phyloP scores from a whole-genome alignment of 140 eudicot genomes.

The Anethum foeniculum region DNA sequence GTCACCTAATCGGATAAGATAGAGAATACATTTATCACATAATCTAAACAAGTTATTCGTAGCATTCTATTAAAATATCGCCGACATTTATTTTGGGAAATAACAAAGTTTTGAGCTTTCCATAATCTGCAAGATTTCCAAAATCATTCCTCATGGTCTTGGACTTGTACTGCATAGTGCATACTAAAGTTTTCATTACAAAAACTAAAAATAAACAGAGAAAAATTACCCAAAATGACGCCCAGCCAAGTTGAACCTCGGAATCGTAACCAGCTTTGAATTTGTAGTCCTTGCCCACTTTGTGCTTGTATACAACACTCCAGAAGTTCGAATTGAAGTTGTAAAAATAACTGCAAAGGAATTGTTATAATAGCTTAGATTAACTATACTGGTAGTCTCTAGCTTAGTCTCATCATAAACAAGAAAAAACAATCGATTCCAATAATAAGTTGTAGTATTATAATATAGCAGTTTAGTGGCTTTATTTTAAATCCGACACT shows the following conservation, averaged over 20 bases:
- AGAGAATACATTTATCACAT: neutral
- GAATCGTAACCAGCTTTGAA: constrained; percentile 96
- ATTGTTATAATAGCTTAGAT: neutral
- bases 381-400: neutral
- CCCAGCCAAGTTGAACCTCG: constrained; percentile 80
- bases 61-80: neutral
- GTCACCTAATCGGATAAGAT: no score
- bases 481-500: neutral
- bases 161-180: neutral
- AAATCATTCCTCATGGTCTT: neutral
- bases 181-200: neutral
- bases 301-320: constrained; percentile 83
- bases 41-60: neutral
- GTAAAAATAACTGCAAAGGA: constrained; percentile 57
- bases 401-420: neutral
- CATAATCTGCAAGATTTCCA: neutral
- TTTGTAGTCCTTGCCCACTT: constrained; percentile 73
- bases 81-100: neutral
- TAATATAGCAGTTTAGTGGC: neutral
- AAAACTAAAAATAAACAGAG: neutral
- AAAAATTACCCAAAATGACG: constrained; percentile 82
- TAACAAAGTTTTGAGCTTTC: neutral
- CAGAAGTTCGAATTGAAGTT: constrained; percentile 67
- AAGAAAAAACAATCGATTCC: neutral
- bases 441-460: neutral